Base-by-base conservation (phyloP, 805 yeast genomes). In the Wickerhamomyces bisporus region DNA sequence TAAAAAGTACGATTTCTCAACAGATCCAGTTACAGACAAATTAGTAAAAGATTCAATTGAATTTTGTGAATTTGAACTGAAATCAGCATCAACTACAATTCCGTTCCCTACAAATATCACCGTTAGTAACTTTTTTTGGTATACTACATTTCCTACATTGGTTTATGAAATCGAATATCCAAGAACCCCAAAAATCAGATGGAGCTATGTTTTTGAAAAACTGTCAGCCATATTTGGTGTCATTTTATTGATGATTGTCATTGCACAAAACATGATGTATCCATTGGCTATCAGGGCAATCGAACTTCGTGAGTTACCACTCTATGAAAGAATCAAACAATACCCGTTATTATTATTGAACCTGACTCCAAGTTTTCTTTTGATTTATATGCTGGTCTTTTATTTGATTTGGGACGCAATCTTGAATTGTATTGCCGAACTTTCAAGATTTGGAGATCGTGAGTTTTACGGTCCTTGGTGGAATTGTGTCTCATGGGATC, bases 381-480 rank as follows among this genome's bases (percentile, higher is more conserved):
- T 80, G 38, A 74, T 83, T 59, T 91, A 88, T 57, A 52, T 93
- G 36, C 64, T 93, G 40, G 80, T 77, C 0, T 93, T 89, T 62
- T 89, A 85, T 57, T 66, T 93, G 44, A 93, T 94, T 44, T 94
- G 98, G 98, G 98, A 93, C 53, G 81, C 91, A 6, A 91, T 91
- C 35, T 66, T 89, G 50, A 91, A 89, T 55, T 82, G 84, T 18
- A 74, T 94, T 50, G 98, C 96, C 0, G 98, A 93, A 58, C 65
- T 91, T 27, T 81, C 95, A 13, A 55, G 71, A 36, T 94, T 81
- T 62, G 96, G 86, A 5, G 97, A 93, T 58, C 75, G 98, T 35
- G 84, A 84, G 48, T 93, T 93, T 60, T 93, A 94, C 56, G 91
- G 95, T 3, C 85, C 87, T 31, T 94, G 98, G 98, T 93, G 99